Evolutionary conservation across 2,329 filamentous ascomycete species (phyloP), one percentile per base, ranked within the genome.

Genomic region (Ophiostoma novo-ulmi): DNA sequence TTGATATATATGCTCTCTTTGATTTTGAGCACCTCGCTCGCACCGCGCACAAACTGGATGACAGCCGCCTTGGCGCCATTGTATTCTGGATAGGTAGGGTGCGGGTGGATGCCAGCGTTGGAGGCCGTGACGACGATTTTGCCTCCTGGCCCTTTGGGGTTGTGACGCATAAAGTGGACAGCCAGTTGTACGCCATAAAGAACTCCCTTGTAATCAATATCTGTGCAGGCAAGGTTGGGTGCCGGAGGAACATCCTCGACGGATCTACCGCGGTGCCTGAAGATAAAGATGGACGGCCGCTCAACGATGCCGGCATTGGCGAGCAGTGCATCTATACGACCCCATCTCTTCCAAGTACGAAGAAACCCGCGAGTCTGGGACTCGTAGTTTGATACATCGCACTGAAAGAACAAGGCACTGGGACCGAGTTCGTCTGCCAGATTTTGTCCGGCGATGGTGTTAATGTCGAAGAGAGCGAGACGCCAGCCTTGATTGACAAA

Each of bases 61-160:
- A 58, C 52, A 11, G 52, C 52, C 52, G 52, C 52, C 11, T 58
- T 58, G n/a, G 83, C 81, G n/a, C 81, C 81, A 69, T 79, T 80
- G 75, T 86, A 85, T 73, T 85, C 81, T 0, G 84, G 83, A 71
- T 81, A 82, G 0, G 79, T 77, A 10, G 76, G 72, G 71, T 82
- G 80, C 0, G 84, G 82, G 67, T 81, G 80, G 1, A 85, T 73
- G 1, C 77, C 81, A 1, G 80, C 80, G 71, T 81, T 79, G 71
- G 63, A 70, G 3, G 72, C 69, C 2, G 71, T 72, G 2, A 70
- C 71, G 11, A 72, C 70, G 20, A 72, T 70, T 22, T 69, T 71
- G 36, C 71, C 71, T 41, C 70, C 68, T 5, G n/a, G 52, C n/a
- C 52, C 22, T 8, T 26, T 2, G n/a, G 52, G 52, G 20, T 48